Base-by-base conservation (phyloP, 2,329 filamentous ascomycete genomes). In the Trichothecium sympodiale region DNA sequence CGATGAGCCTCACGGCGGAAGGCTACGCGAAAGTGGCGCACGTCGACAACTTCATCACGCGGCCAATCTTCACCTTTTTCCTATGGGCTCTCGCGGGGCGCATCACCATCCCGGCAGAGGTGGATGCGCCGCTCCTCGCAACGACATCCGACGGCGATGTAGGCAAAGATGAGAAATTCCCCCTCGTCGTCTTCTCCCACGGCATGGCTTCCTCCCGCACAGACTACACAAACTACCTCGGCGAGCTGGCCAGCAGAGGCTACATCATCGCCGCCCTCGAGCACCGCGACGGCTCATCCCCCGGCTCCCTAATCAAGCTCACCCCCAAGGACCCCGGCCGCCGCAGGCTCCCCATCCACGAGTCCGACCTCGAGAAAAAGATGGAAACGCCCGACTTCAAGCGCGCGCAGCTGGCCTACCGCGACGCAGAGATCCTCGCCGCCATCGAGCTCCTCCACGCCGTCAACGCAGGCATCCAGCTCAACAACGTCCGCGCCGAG, bases 221-320 rank as follows among this genome's bases (percentile, higher is more conserved):
- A 2, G 66, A 70, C 46, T 72, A 72, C 49, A 69, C 66, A 0
- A 56, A 68, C 47, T 71, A 63, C 43, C 55, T 67, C 13, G 64
- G 65, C 38, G 63, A 69, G 38, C 54, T 71, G 2, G 67, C 68
- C 8, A 65, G 62, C n/a, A 56, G 60, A 2, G 68, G 68, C 8
- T 56, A 62, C 34, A 50, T 72, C 13, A 60, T 71, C 20, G 68
- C 64, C 27, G 62, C 66, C 25, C 40, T 71, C 9, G 68, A 71
- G 46, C 68, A 72, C 44, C 61, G 68, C 29, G 68, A 72, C 38
- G 68, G 68, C 7, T 69, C 64, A 38, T 62, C 59, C 10, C 67
- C 68, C 0, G 67, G 65, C 0, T 59, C 61, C 2, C 36, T 60
- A 26, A 51, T 71, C 37, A 54, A 46, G 42, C 44, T 46, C 37